Evolutionary conservation across 2,329 filamentous ascomycete genomes (phyloP).

Genomic region (Pestalotiopsis sp.): DNA sequence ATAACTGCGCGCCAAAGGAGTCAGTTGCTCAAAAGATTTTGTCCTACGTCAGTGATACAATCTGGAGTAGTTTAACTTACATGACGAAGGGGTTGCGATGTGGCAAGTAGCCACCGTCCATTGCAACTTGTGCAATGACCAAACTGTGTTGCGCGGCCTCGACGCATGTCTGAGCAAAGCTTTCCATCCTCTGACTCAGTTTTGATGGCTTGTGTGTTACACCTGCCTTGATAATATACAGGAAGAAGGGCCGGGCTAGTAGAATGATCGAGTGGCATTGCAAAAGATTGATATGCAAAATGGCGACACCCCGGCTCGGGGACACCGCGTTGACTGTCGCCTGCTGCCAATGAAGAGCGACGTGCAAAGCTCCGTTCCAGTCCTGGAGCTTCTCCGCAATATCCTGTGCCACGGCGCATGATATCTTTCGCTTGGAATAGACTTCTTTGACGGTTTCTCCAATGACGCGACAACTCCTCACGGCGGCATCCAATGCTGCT

Average conservation of each 20-base stretch:
- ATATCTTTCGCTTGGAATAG: slow-evolving; percentile 63
- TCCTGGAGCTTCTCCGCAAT: slow-evolving; percentile 55
- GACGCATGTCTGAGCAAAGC: slow-evolving; percentile 54
- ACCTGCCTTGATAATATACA: slow-evolving; percentile 53
- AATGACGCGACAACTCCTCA: slow-evolving; percentile 60
- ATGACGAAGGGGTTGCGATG: slow-evolving; percentile 58
- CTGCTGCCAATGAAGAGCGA: slow-evolving; percentile 52
- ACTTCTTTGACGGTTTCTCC: slow-evolving; percentile 60
- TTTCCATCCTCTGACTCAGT: slow-evolving; percentile 40
- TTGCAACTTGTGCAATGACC: slow-evolving; percentile 46
- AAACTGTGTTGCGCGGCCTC: slow-evolving; percentile 53
- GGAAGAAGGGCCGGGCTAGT: slow-evolving; percentile 65
- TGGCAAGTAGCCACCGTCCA: slow-evolving; percentile 47
- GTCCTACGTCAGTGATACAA: not conserved
- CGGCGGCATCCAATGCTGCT: slow-evolving; percentile 52
- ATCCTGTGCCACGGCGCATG: slow-evolving; percentile 57
- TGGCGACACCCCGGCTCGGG: slow-evolving; percentile 56
- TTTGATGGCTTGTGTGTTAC: slow-evolving; percentile 29
- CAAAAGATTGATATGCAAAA: slow-evolving; percentile 64
- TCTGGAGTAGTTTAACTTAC: slow-evolving; percentile 39
- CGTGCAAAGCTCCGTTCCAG: slow-evolving; percentile 52
- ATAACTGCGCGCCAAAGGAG: slow-evolving; percentile 42
- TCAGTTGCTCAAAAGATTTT: not conserved
- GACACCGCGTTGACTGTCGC: slow-evolving; percentile 41
- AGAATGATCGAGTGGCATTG: slow-evolving; percentile 66